Conservation (phyloP, 257 asterid species). For the Jacaranda mimosifolia region DNA sequence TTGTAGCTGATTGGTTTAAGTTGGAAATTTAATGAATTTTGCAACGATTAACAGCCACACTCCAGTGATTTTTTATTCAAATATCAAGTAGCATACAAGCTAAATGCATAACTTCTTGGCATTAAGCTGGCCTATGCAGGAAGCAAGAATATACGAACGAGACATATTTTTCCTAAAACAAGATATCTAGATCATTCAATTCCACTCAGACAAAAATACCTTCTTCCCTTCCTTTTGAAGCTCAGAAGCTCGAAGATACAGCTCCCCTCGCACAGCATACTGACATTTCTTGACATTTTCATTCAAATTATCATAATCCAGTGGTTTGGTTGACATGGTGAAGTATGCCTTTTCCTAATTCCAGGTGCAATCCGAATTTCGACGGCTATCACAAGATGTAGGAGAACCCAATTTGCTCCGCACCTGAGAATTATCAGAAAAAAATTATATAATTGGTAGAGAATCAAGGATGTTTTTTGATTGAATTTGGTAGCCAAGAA, state of each 20-base stretch:
- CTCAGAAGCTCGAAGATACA: conserved; percentile 99
- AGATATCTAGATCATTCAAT: no score
- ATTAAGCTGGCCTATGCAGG: no score
- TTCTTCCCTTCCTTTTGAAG: conserved; percentile 99
- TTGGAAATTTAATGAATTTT: no score
- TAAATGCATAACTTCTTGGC: no score
- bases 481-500: background rate
- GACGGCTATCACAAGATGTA: background rate
- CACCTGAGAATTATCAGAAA: conserved; percentile 27
- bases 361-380: background rate
- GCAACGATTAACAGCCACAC: no score
- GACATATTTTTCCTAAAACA: no score
- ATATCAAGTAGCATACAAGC: no score
- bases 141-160: no score
- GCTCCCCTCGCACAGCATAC: conserved; percentile 99
- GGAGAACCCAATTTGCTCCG: conserved; percentile 32
- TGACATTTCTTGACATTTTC: conserved; percentile 97
- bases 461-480: background rate
- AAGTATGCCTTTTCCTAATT: conserved; percentile 11
- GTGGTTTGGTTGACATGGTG: conserved; percentile 40
- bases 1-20: no score
- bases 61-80: no score
- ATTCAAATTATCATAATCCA: conserved; percentile 92
- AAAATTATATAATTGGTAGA: background rate
- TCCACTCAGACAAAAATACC: conserved; percentile 47